phyloP scores from a whole-genome alignment of 805 yeast genomes.

The Nakazawaea pomicola region DNA sequence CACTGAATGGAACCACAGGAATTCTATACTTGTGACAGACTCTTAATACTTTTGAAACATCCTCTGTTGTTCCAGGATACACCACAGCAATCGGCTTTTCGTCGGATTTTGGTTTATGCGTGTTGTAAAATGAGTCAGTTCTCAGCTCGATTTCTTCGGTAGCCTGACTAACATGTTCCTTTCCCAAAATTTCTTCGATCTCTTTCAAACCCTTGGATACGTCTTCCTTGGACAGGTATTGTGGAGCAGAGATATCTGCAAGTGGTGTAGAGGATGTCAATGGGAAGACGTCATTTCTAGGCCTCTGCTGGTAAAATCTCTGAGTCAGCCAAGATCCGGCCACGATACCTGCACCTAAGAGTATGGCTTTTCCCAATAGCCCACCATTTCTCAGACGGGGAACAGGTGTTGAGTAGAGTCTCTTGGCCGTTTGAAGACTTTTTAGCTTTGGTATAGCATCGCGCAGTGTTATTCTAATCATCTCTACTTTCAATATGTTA shows the following conservation, averaged over 20 bases:
- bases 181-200: constrained; percentile 44
- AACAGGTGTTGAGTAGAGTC: background rate
- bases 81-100: constrained; percentile 51
- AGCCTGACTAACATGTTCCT: constrained; percentile 34
- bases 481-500: too few relatives aligned
- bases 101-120: constrained; percentile 57
- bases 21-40: constrained; percentile 49
- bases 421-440: background rate
- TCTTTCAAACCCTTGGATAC: constrained; percentile 40
- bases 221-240: constrained; percentile 43
- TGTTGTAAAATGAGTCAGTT: constrained; percentile 60
- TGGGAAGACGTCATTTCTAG: constrained; percentile 12
- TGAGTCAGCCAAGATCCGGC: constrained; percentile 4
- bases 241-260: constrained; percentile 28
- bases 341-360: constrained; percentile 8
- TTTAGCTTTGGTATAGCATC: background rate
- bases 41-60: constrained; percentile 52
- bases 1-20: constrained; percentile 62
- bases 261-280: constrained; percentile 14
- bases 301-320: background rate
- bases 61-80: constrained; percentile 54
- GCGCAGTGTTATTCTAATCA: background rate
- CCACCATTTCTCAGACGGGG: background rate
- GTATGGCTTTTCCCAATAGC: constrained; percentile 2
- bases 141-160: constrained; percentile 44